These are phyloP conservation scores for Cercophora samala DNA, from an alignment of 495 filamentous ascomycete species.

Conservation along the genomic window DNA sequence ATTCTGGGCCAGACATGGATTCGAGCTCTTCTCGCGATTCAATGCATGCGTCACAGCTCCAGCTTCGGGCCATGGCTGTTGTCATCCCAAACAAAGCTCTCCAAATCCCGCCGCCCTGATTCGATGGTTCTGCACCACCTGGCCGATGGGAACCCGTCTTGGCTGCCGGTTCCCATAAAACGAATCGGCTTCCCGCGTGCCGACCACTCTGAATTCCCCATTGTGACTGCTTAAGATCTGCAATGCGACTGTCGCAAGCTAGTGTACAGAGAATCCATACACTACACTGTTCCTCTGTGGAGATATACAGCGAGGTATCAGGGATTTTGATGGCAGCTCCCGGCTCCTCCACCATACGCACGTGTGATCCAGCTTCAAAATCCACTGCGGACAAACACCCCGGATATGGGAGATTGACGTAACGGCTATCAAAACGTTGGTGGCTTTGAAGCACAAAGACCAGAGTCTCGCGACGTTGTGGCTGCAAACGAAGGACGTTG, in stretches of 20 bases:
- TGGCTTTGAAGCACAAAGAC: constrained; percentile 12
- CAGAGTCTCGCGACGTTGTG: neutral
- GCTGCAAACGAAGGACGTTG: constrained; percentile 19
- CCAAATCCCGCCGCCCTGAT: neutral
- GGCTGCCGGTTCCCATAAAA: neutral
- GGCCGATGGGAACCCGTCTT: constrained; percentile 1
- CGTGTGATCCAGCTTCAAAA: neutral
- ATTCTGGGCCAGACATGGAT: neutral
- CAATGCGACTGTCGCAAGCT: neutral
- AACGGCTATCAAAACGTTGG: constrained; percentile 10
- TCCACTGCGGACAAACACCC: neutral
- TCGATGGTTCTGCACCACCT: neutral
- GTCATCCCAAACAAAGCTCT: constrained; percentile 1
- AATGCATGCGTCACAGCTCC: constrained; percentile 19
- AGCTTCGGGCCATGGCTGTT: constrained; percentile 2
- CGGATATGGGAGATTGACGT: constrained; percentile 17
- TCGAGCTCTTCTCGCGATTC: constrained; percentile 8
- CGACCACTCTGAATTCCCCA: neutral
- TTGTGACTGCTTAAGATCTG: neutral
- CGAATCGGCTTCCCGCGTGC: neutral
- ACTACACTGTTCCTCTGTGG: neutral
- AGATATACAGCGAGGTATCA: neutral
- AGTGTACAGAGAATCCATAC: too few relatives aligned
- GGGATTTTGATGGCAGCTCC: neutral
- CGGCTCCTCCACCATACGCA: neutral